phyloP scores from a whole-genome alignment of 441 rosid species.

The Jatropha podagrica region DNA sequence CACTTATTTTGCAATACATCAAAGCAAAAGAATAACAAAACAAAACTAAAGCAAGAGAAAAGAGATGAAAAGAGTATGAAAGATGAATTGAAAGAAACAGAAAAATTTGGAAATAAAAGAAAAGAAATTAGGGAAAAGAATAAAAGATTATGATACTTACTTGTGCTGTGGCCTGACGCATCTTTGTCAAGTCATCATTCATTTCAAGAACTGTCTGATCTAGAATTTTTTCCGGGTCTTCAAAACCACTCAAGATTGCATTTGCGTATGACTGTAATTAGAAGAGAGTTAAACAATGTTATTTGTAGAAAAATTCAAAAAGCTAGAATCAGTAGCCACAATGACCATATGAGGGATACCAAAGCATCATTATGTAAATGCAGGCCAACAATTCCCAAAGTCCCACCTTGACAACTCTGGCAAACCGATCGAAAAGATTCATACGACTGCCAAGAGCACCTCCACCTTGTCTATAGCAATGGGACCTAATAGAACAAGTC shows the following conservation, averaged over 20 bases:
- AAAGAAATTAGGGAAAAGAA: constrained; percentile 1
- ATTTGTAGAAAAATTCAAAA: constrained; percentile 1
- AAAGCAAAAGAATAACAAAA: background rate
- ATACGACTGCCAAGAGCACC: constrained; percentile 64
- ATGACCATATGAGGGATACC: background rate
- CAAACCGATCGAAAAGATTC: constrained; percentile 91
- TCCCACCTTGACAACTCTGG: constrained; percentile 86
- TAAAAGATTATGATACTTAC: constrained; percentile 37
- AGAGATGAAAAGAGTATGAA: background rate
- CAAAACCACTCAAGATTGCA: constrained; percentile 79
- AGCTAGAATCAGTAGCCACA: constrained; percentile 7
- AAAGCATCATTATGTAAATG: background rate
- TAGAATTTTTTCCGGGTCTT: constrained; percentile 94
- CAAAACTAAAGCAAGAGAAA: constrained; percentile 1
- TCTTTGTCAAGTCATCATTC: constrained; percentile 95
- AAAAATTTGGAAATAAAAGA: background rate
- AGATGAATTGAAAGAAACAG: background rate
- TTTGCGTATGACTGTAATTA: constrained; percentile 90
- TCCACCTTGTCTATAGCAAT: constrained; percentile 45
- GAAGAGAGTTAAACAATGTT: constrained; percentile 19
- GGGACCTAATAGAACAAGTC: constrained; percentile 28
- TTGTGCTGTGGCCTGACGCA: constrained; percentile 99
- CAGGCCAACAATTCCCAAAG: constrained; percentile 3
- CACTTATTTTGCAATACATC: background rate
- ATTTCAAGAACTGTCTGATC: constrained; percentile 97